A percentile compares a stretch with the other conserved stretches of the same genome.
Evolutionary conservation across 192 early-diverging fungal genomes (phyloP).

Genomic region (Linderina pennispora): DNA sequence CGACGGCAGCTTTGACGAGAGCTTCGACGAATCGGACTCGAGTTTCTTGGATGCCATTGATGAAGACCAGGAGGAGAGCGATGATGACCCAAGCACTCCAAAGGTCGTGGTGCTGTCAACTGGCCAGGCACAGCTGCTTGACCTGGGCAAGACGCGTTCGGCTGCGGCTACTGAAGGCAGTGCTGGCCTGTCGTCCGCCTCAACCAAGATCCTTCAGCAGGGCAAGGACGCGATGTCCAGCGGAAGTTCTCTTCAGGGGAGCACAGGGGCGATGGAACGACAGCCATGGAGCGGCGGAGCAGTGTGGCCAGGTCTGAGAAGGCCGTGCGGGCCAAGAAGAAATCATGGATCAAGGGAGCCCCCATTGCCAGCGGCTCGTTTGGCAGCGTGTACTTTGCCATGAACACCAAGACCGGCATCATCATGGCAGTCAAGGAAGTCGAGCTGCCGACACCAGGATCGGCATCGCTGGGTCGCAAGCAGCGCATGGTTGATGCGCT

Average conservation of each 20-base stretch:
- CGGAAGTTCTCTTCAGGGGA: no score
- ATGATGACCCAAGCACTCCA: conserved; percentile 13
- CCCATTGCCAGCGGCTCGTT: conserved; percentile 96
- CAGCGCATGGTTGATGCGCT: conserved; percentile 81
- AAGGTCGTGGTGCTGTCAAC: background rate
- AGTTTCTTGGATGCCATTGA: conserved; percentile 27
- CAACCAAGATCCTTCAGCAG: no score
- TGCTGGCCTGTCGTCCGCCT: no score
- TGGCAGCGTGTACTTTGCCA: conserved; percentile 87
- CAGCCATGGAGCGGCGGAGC: conserved; percentile 7
- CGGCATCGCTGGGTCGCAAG: conserved; percentile 65
- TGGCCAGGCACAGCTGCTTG: no score
- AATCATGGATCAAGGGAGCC: conserved; percentile 78
- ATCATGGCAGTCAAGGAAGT: conserved; percentile 99
- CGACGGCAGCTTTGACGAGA: conserved; percentile 38
- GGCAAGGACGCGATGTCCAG: no score
- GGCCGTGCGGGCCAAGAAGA: conserved; percentile 23
- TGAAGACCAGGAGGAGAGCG: conserved; percentile 21
- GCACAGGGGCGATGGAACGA: no score
- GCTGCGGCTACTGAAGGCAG: no score
- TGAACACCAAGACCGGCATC: conserved; percentile 82
- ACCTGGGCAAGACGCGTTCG: no score
- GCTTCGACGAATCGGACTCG: conserved; percentile 35
- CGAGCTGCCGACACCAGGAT: conserved; percentile 62
- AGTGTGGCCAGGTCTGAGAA: conserved; percentile 18